Conservation (phyloP, 768 basidiomycete genomes). For the Pilatotrama ljubarskyi region DNA sequence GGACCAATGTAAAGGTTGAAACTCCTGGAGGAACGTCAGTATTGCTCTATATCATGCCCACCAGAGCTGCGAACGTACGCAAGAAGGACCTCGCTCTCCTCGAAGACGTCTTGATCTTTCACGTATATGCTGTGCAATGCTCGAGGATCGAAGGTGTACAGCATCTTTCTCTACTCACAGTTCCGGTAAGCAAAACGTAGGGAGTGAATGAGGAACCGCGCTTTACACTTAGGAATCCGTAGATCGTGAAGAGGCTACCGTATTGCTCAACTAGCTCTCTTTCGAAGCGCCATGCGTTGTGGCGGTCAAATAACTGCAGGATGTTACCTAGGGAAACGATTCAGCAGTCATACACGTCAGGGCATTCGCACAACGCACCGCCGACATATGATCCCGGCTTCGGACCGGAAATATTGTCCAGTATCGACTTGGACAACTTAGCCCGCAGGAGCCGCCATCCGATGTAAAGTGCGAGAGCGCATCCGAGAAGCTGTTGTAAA, state of each 20-base stretch:
- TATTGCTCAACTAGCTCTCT: background rate
- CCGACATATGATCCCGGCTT: background rate
- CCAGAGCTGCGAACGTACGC: background rate
- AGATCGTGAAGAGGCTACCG: background rate
- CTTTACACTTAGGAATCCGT: background rate
- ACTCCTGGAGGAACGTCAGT: background rate
- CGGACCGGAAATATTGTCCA: slow-evolving; percentile 1
- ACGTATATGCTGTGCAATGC: slow-evolving; percentile 20
- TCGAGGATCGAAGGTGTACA: slow-evolving; percentile 16
- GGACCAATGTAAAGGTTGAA: slow-evolving; percentile 8
- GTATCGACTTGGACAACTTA: background rate
- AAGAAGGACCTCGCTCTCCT: background rate
- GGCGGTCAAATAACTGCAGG: background rate
- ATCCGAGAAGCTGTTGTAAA: background rate
- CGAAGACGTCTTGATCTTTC: slow-evolving; percentile 22
- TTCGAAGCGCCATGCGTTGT: background rate
- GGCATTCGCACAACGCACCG: background rate
- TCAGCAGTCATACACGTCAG: background rate
- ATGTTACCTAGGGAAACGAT: background rate
- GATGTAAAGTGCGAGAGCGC: background rate
- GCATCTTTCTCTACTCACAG: background rate
- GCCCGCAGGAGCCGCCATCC: background rate
- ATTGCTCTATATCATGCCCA: no score
- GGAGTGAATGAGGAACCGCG: no score
- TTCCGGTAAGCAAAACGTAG: background rate